phyloP scores from a whole-genome alignment of 1,284 basidiomycete genomes.

The Veloboletus limbatus region DNA sequence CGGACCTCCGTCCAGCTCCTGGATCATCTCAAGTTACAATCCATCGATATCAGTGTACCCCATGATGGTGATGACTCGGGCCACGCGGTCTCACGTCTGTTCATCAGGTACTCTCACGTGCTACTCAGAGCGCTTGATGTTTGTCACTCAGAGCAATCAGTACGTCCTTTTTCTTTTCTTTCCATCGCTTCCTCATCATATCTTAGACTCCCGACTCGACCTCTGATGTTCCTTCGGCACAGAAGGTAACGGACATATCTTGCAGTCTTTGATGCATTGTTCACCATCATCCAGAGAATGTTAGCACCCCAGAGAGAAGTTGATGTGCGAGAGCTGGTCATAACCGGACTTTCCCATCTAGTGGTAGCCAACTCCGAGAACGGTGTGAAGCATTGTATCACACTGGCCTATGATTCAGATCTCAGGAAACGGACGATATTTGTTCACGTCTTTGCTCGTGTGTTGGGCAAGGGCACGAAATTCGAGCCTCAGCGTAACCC shows the following conservation, averaged over 20 bases:
- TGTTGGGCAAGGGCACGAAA: constrained; percentile 77
- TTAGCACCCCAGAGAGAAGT: constrained; percentile 51
- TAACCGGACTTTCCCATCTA: constrained; percentile 77
- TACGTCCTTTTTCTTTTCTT: constrained; percentile 29
- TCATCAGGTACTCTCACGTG: constrained; percentile 71
- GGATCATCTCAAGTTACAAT: constrained; percentile 69
- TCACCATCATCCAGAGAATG: constrained; percentile 39
- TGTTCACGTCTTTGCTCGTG: constrained; percentile 84
- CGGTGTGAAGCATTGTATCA: constrained; percentile 85
- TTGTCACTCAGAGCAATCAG: constrained; percentile 45
- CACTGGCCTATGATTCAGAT: constrained; percentile 78
- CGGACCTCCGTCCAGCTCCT: constrained; percentile 73
- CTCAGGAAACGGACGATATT: constrained; percentile 77
- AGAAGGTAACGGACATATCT: constrained; percentile 40
- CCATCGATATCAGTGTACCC: constrained; percentile 48
- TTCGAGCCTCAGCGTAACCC: constrained; percentile 61
- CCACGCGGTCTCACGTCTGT: constrained; percentile 72
- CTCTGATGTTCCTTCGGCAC: constrained; percentile 52
- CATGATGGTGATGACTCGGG: constrained; percentile 62
- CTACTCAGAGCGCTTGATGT: constrained; percentile 62
- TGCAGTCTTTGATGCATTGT: neutral
- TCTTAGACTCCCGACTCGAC: constrained; percentile 46
- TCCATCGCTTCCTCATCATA: constrained; percentile 7
- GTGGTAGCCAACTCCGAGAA: constrained; percentile 85
- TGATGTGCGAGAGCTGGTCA: constrained; percentile 67